phyloP scores from a whole-genome alignment of 495 filamentous ascomycete species.

The Beverwykella pulmonaria region DNA sequence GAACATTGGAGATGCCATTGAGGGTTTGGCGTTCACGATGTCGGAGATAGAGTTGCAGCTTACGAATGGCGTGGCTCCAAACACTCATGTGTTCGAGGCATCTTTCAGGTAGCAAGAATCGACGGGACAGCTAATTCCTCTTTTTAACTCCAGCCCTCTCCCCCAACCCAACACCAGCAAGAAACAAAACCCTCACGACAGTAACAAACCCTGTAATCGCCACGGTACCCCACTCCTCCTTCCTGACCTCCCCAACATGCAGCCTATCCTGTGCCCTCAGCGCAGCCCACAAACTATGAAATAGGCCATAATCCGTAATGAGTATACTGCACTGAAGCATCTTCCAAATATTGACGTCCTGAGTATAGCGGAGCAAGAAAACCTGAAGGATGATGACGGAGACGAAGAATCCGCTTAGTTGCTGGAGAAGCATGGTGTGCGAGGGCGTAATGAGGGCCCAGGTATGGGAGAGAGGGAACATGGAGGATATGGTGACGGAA shows the following conservation, averaged over 20 bases:
- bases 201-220: conserved; percentile 10
- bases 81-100: too few relatives aligned
- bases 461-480: background rate
- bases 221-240: background rate
- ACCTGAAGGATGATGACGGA: background rate
- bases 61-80: too few relatives aligned
- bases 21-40: too few relatives aligned
- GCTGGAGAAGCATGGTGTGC: conserved; percentile 10
- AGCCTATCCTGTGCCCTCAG: background rate
- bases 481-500: background rate
- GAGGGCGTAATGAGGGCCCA: background rate
- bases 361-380: conserved; percentile 11
- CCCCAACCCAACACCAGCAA: background rate
- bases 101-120: too few relatives aligned
- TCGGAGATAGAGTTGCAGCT: too few relatives aligned
- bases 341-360: conserved; percentile 10
- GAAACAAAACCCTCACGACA: conserved; percentile 7
- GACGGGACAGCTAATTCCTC: background rate
- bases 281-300: conserved; percentile 1
- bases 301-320: conserved; percentile 1
- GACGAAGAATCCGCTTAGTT: conserved; percentile 5
- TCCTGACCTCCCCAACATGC: background rate
- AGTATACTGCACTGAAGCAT: background rate
- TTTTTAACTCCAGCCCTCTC: background rate
- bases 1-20: too few relatives aligned